Evolutionary conservation across 805 yeast species (phyloP).

Genomic region (Soucietia sequanensis): DNA sequence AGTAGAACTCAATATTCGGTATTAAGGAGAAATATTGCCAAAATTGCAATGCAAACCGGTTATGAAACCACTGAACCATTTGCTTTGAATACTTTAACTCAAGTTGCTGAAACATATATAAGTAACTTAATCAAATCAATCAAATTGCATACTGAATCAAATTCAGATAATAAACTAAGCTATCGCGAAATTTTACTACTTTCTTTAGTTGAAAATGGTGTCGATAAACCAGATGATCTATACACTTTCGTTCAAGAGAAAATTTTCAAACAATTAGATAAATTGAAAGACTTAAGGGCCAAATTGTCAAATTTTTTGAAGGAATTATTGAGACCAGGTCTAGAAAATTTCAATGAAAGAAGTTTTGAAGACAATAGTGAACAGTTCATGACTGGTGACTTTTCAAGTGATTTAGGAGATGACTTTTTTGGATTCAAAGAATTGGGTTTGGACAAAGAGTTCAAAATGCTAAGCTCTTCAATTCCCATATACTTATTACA

Average conservation of each 20-base stretch:
- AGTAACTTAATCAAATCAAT: conserved; percentile 70
- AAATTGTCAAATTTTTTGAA: conserved; percentile 72
- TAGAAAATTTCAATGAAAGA: conserved; percentile 70
- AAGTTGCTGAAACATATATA: conserved; percentile 78
- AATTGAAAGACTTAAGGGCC: conserved; percentile 63
- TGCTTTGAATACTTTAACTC: conserved; percentile 78
- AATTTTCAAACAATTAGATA: conserved; percentile 63
- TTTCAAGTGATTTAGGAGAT: conserved; percentile 90
- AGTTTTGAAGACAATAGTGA: conserved; percentile 89
- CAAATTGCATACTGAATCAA: conserved; percentile 68
- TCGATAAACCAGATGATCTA: conserved; percentile 72
- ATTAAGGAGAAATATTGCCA: conserved; percentile 67
- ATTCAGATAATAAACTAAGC: conserved; percentile 42
- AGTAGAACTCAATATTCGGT: conserved; percentile 64
- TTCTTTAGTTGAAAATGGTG: conserved; percentile 81
- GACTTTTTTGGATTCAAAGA: conserved; percentile 98
- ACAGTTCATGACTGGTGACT: conserved; percentile 92
- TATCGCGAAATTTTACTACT: conserved; percentile 51
- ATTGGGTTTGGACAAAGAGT: conserved; percentile 88
- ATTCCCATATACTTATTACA: conserved; percentile 89
- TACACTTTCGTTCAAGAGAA: conserved; percentile 74
- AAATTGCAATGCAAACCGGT: conserved; percentile 87
- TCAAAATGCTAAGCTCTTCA: conserved; percentile 76
- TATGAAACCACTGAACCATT: conserved; percentile 78
- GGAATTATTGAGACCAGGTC: conserved; percentile 78